These are phyloP conservation scores for Quillaja saponaria DNA, from an alignment of 306 rosid genomes.

Conservation along the genomic window DNA sequence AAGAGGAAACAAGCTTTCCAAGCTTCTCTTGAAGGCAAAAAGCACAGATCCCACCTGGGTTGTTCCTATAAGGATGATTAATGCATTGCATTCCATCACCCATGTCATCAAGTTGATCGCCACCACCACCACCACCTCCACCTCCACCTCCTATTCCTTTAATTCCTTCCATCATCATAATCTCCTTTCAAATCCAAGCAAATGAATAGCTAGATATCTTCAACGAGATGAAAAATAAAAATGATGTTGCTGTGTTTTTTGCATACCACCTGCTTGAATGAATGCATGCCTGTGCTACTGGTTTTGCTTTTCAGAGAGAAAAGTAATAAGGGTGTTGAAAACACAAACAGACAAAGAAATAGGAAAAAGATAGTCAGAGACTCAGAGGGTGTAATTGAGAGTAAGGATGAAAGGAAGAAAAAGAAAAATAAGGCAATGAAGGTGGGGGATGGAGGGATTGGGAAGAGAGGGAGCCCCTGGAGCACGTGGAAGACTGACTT, in stretches of 20 bases:
- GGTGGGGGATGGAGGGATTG: background rate
- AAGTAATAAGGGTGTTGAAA: conserved; percentile 16
- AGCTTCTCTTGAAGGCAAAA: conserved; percentile 94
- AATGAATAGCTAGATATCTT: too few species aligned
- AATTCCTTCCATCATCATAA: conserved; percentile 46
- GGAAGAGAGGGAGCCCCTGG: conserved; percentile 33
- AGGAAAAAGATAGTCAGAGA: conserved; percentile 21
- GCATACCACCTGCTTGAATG: background rate
- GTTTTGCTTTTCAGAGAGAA: conserved; percentile 24
- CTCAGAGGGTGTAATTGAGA: conserved; percentile 33
- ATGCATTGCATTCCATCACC: conserved; percentile 87
- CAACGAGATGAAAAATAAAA: too few species aligned
- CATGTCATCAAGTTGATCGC: conserved; percentile 53
- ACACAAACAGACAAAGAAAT: conserved; percentile 18
- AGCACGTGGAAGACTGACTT: conserved; percentile 77
- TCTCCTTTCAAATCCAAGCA: background rate
- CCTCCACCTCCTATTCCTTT: conserved; percentile 30
- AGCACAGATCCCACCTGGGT: conserved; percentile 97
- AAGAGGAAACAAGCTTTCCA: conserved; percentile 83
- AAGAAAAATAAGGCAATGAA: conserved; percentile 18
- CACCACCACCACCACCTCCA: conserved; percentile 46
- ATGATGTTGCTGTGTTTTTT: too few species aligned
- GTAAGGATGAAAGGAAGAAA: conserved; percentile 18
- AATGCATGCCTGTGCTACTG: background rate
- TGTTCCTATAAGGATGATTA: conserved; percentile 74